Evolutionary conservation across 352 stramenopile genomes (phyloP).

Genomic region (Aphanomyces stellatus): DNA sequence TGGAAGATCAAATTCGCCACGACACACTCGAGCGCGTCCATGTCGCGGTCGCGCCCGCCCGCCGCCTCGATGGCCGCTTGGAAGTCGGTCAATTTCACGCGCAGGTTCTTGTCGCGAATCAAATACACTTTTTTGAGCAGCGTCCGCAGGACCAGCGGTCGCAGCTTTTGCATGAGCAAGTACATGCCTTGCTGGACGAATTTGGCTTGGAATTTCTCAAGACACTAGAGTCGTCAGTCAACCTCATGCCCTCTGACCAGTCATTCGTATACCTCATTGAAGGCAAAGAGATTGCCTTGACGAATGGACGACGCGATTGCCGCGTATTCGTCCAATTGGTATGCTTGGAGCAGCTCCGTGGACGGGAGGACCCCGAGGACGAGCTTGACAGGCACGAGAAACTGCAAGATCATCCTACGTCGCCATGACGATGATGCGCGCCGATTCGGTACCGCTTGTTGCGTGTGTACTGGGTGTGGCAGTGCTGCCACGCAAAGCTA

Average conservation of each 20-base stretch:
- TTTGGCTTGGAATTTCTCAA: conserved; percentile 84
- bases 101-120: conserved; percentile 46
- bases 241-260: too few relatives aligned
- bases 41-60: conserved; percentile 84
- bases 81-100: conserved; percentile 87
- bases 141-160: conserved; percentile 91
- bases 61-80: conserved; percentile 78
- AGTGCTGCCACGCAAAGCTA: conserved; percentile 91
- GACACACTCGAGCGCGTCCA: conserved; percentile 96
- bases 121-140: conserved; percentile 95
- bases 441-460: conserved; percentile 72
- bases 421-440: background rate
- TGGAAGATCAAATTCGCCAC: conserved; percentile 96
- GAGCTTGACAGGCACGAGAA: conserved; percentile 92
- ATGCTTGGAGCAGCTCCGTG: conserved; percentile 84
- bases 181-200: conserved; percentile 92
- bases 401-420: conserved; percentile 87
- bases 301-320: conserved; percentile 86
- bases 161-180: conserved; percentile 94
- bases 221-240: conserved; percentile 30
- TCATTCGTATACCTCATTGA: conserved; percentile 75
- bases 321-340: conserved; percentile 77
- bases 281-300: conserved; percentile 87
- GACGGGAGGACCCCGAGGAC: conserved; percentile 89
- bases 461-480: conserved; percentile 59